A percentile compares a stretch with the other conserved stretches of the same genome.
These are phyloP conservation scores for Acer yangbiense DNA, from an alignment of 345 rosid genomes.

Conservation along the genomic window DNA sequence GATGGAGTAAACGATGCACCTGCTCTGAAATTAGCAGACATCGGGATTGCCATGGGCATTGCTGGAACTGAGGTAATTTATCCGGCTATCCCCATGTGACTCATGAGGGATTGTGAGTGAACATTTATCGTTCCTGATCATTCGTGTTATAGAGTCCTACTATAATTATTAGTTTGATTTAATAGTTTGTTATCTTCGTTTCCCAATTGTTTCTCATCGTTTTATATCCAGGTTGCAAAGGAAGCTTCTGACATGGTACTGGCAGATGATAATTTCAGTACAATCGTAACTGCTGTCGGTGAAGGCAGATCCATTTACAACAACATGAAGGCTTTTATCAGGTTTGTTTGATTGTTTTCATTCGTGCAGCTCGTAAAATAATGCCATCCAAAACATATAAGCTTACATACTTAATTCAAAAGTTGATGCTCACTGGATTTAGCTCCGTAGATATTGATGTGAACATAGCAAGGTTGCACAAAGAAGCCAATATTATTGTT, in stretches of 20 bases:
- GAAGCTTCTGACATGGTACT: constrained; percentile 86
- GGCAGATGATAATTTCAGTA: constrained; percentile 77
- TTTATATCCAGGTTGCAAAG: constrained; percentile 61
- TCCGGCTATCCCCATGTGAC: neutral
- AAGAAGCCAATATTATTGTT: too few relatives aligned
- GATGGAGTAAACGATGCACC: constrained; percentile 79
- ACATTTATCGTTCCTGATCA: neutral
- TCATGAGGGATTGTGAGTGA: neutral
- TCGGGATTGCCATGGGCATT: constrained; percentile 75
- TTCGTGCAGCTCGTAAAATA: neutral
- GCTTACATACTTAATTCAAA: neutral
- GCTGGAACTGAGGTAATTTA: constrained; percentile 62
- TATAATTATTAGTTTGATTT: constrained; percentile 2
- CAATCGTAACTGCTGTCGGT: constrained; percentile 72
- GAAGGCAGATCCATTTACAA: constrained; percentile 77
- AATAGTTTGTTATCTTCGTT: neutral
- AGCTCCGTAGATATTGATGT: neutral
- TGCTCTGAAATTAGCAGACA: constrained; percentile 64
- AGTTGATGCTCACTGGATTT: neutral
- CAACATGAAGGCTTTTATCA: constrained; percentile 84
- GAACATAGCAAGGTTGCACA: too few relatives aligned
- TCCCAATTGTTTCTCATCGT: neutral
- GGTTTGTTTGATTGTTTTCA: constrained; percentile 31
- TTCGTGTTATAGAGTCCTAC: neutral
- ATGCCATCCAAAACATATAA: neutral